Base-by-base conservation (phyloP, 2,329 filamentous ascomycete genomes). In the Cyclaneusma minus region DNA sequence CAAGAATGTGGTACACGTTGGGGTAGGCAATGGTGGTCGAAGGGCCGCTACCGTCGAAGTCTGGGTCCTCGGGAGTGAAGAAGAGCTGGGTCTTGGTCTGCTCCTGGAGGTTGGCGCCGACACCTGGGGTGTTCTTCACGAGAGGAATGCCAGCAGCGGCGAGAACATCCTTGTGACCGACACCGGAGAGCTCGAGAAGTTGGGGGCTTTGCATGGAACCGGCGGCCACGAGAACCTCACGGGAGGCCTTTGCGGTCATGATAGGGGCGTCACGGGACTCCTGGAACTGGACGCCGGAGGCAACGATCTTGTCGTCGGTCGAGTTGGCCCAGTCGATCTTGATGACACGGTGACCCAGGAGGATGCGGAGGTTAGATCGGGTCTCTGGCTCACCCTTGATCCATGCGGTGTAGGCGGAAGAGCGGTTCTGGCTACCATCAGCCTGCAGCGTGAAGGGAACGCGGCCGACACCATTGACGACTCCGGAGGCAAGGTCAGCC, bases 61-160 rank as follows among this genome's bases (percentile, higher is more conserved):
- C n/a, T n/a, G n/a, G n/a, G n/a, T n/a, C n/a, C n/a, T n/a, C n/a
- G n/a, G n/a, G n/a, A n/a, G n/a, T n/a, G n/a, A n/a, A n/a, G n/a
- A n/a, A n/a, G n/a, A n/a, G n/a, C n/a, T n/a, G 46, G 25, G 61
- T 51, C 40, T 60, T 61, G 42, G 62, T 62, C 32, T 63, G 62
- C 39, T 75, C 68, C 43, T 68, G 58, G 7, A 75, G 50, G 44
- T 73, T 73, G 6, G 50, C 57, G 9, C 69, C 70, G 3, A 76
- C 68, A 18, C 66, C 68, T 0, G 65, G 68, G 0, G 67, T 51
- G 35, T 73, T 56, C 3, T 49, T 47, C 17, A 69, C 32, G 7
- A 69, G 52, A 3, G 53, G 47, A 29, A 59, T 55, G n/a, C 28
- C 28, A n/a, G 24, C 23, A 16, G 22, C 13, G 5, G 26, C 28